Base-by-base conservation (phyloP, 192 early-diverging fungal species). In the Funneliformis geosporum region DNA sequence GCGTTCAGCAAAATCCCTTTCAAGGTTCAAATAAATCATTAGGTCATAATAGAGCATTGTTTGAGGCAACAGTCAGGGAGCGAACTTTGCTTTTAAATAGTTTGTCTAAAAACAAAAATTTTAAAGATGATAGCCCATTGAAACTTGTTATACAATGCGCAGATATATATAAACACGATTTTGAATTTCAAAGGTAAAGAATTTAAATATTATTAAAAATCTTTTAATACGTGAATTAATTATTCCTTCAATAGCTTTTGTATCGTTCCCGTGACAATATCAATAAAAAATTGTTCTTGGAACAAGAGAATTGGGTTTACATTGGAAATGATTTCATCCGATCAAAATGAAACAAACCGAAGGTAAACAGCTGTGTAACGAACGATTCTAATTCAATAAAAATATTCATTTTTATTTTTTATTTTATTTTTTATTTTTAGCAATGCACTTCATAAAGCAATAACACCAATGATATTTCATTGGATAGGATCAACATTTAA, bases 271-370 rank as follows among this genome's bases (percentile, higher is more conserved):
- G 83, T 95, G 25, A 84, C 70, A 16, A 80, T 94, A 6, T 68
- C 73, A 9, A 78, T 95, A 59, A 86, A 87, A 78, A 95, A 95
- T 83, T 93, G 89, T 40, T 92, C 93, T 0, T 92, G 93, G 89
- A 91, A 88, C 74, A 90, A 91, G 72, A 72, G 72, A 7, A 84
- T 88, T 70, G 78, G 80, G 14, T 94, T 88, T 74, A 87, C 86
- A 5, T 75, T 94, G 0, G 92, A 93, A 77, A 76, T 90, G 69
- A 86, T 90, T 10, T 86, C 86, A 33, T 83, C 74, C 59, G 65
- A 75, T 21, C 74, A 81, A 38, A 73, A 72, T 64, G 74, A 74
- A 75, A 14, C 33, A 1, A 16, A 47, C 9, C 69, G 76, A 65
- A 81, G 80, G 72, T 73, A 82, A 47, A 40, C 72, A 27, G 55